Conservation (phyloP, 371 early-diverging fungal genomes). For the Actinomortierella ambigua region DNA sequence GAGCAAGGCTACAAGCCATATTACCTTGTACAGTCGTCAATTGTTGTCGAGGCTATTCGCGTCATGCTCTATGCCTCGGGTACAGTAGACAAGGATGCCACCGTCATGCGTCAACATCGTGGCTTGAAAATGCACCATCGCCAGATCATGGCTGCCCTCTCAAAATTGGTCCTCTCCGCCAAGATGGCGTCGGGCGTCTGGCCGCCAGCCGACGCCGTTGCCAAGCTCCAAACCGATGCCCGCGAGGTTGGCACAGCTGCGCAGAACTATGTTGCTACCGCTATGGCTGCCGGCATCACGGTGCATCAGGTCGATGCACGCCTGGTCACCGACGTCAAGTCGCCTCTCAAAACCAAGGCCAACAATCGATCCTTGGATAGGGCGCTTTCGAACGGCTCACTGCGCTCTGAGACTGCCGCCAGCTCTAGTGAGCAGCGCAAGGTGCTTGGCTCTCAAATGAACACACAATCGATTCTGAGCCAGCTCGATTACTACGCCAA, state of each 20-base stretch:
- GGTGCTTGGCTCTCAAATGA: conserved; percentile 38
- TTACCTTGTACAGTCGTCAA: conserved; percentile 57
- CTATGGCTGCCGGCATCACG: conserved; percentile 26
- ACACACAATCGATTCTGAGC: conserved; percentile 30
- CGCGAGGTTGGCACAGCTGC: conserved; percentile 56
- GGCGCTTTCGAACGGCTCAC: conserved; percentile 31
- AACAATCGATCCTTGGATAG: conserved; percentile 23
- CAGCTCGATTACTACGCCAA: conserved; percentile 44
- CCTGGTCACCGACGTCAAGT: conserved; percentile 36
- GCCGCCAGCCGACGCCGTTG: conserved; percentile 81
- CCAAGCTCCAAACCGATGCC: conserved; percentile 63
- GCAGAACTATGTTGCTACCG: conserved; percentile 34
- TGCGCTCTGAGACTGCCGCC: conserved; percentile 17
- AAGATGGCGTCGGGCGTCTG: conserved; percentile 82
- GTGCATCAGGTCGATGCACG: conserved; percentile 44
- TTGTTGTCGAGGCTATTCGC: conserved; percentile 79
- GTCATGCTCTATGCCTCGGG: conserved; percentile 84
- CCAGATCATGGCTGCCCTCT: conserved; percentile 79
- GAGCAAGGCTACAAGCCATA: conserved; percentile 64
- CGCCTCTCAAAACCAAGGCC: conserved; percentile 34
- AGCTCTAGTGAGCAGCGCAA: conserved; percentile 18
- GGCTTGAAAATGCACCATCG: conserved; percentile 77
- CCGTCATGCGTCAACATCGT: conserved; percentile 65
- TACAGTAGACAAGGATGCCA: conserved; percentile 71
- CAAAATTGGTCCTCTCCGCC: conserved; percentile 84